Base-by-base conservation (phyloP, 2,329 filamentous ascomycete genomes). In the Trichoderma simmonsii region DNA sequence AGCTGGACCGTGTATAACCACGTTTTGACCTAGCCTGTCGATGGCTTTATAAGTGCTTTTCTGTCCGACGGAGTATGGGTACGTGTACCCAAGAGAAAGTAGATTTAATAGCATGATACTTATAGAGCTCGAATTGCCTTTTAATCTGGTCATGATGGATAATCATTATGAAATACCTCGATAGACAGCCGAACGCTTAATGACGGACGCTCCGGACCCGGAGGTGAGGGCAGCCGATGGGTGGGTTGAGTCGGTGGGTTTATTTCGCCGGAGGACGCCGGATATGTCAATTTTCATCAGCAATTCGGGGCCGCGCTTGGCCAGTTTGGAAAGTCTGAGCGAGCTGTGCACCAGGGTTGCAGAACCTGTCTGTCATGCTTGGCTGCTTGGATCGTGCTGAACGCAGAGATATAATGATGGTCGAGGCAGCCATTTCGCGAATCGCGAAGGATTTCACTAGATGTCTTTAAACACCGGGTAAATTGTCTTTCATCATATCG, bases 321-420 rank as follows among this genome's bases (percentile, higher is more conserved):
- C 67, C 9, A 62, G 67, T 36, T 70, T 61, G 67, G 67, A 70
- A 70, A 54, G 36, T 62, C 67, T 70, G 67, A 70, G 67, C 57
- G 67, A 70, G 67, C 39, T 70, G 12, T 8, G 30, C 67, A 11
- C n/a, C n/a, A 70, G 36, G 57, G 18, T 9, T 51, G 39, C 24
- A 69, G 15, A 43, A 30, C 3, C 15, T 36, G 39, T 11, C 65
- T 36, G 39, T 15, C 65, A 48, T 11, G 6, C 32, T n/a, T 43
- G 36, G 51, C 34, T 11, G 6, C 32, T n/a, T 43, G 36, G 51
- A 32, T 68, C 0, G 54, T n/a, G 8, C 24, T 32, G 26, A 6
- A 48, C 24, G 51, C 34, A 54, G 56, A 68, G 54, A 60, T 60
- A 34, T 51, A 69, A 69, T 61, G 11, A 26, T 21, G 26, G 32